Evolutionary conservation across 2,329 filamentous ascomycete genomes (phyloP).

Genomic region (Geosmithia putterillii): DNA sequence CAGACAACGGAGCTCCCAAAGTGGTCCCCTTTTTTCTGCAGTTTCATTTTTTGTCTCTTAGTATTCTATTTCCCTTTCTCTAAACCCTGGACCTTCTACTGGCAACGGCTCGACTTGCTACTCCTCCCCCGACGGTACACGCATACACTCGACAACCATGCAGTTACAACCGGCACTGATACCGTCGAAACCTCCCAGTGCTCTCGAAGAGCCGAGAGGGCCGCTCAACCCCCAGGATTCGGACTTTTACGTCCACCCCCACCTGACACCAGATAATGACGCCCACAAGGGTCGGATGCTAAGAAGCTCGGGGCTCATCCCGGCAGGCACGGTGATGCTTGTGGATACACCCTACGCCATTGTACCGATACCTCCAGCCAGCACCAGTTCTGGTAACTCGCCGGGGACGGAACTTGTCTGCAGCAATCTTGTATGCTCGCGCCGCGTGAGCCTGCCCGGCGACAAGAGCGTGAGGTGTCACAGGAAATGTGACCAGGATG

Average conservation of each 20-base stretch:
- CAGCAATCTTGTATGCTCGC: constrained; percentile 13
- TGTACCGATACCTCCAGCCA: constrained; percentile 9
- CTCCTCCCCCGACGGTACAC: neutral
- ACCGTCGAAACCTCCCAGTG: neutral
- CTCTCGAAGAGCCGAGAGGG: neutral
- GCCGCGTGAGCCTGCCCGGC: constrained; percentile 5
- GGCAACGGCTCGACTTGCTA: neutral
- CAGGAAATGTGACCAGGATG: constrained; percentile 9
- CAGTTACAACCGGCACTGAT: neutral
- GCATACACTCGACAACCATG: neutral
- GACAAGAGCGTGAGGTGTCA: constrained; percentile 7
- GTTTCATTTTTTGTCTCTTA: neutral
- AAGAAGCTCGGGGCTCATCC: constrained; percentile 9
- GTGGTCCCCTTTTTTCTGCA: neutral
- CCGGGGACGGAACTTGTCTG: constrained; percentile 8
- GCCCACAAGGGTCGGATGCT: constrained; percentile 13
- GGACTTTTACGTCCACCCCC: constrained; percentile 10
- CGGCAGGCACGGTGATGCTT: constrained; percentile 13
- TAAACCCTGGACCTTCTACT: neutral
- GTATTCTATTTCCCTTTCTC: neutral
- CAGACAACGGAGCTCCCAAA: neutral
- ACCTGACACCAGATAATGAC: constrained; percentile 10
- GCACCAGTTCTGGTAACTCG: neutral
- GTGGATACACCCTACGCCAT: constrained; percentile 14
- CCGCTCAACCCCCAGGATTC: constrained; percentile 4